phyloP scores from a whole-genome alignment of 2,329 filamentous ascomycete genomes.

The Talaromyces verruculosus region DNA sequence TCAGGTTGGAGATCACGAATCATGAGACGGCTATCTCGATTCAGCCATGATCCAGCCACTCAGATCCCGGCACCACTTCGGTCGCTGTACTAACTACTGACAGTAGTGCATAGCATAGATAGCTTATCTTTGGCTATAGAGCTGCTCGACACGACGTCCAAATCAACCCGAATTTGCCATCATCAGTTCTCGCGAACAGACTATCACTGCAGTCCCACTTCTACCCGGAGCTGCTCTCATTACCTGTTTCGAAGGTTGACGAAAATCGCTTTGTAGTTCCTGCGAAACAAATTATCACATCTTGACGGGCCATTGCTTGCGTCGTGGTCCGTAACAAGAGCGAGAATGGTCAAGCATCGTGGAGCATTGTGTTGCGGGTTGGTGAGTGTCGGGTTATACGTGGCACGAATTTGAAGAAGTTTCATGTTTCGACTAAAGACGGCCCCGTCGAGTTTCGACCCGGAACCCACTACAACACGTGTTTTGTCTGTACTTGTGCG shows the following conservation, averaged over 20 bases:
- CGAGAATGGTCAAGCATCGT: slow-evolving; percentile 1
- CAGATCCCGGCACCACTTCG: not conserved
- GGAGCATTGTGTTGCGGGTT: not conserved
- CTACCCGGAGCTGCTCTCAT: not conserved
- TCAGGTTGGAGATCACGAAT: not conserved
- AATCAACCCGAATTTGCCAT: not conserved
- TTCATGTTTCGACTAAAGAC: not conserved
- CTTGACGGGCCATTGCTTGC: not conserved
- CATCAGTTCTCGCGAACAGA: not conserved
- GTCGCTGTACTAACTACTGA: not conserved
- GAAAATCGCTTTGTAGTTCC: not conserved
- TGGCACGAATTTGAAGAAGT: not conserved
- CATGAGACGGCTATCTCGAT: not conserved
- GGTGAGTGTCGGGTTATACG: not conserved
- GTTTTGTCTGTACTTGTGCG: slow-evolving; percentile 5
- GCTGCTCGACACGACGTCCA: not conserved
- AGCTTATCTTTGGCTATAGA: not conserved
- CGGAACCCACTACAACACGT: slow-evolving; percentile 2
- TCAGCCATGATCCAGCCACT: not conserved
- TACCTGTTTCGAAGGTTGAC: not conserved
- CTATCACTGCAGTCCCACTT: not conserved
- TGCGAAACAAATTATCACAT: not conserved
- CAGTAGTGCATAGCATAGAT: not conserved
- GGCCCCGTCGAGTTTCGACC: not conserved
- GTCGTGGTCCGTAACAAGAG: not conserved